Conservation (phyloP, 148 eudicot genomes). For the Linanthus parryae region DNA sequence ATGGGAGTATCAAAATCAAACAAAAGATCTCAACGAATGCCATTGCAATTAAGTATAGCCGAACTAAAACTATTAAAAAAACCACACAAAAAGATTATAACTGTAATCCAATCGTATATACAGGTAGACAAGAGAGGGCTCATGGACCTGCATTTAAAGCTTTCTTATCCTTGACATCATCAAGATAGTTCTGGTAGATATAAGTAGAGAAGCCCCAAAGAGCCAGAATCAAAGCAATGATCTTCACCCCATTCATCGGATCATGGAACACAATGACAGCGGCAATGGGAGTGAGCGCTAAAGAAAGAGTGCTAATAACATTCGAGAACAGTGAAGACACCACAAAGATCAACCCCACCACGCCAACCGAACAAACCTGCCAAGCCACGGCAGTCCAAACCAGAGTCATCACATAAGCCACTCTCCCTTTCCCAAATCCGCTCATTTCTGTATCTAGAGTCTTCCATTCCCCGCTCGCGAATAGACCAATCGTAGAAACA, state of each 20-base stretch:
- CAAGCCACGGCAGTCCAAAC: constrained; percentile 65
- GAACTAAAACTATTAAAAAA: no score
- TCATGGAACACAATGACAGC: constrained; percentile 65
- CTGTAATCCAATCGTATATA: no score
- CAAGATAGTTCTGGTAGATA: constrained; percentile 79
- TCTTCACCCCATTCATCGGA: constrained; percentile 73
- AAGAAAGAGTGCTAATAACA: constrained; percentile 73
- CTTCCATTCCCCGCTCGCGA: constrained; percentile 81
- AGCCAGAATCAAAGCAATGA: constrained; percentile 62
- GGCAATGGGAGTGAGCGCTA: constrained; percentile 77
- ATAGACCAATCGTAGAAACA: constrained; percentile 47
- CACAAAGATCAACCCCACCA: constrained; percentile 70
- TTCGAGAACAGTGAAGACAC: constrained; percentile 87
- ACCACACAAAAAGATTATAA: no score
- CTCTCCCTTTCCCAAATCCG: constrained; percentile 41
- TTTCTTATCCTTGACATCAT: constrained; percentile 39
- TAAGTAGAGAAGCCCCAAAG: constrained; percentile 78
- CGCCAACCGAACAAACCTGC: constrained; percentile 88
- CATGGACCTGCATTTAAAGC: no score
- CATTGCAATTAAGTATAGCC: no score
- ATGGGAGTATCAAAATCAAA: no score
- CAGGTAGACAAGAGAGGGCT: no score
- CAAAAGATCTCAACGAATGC: no score
- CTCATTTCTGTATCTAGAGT: constrained; percentile 53
- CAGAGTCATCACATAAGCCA: constrained; percentile 70